Base-by-base conservation (phyloP, 805 yeast genomes). In the Peterozyma toletana region DNA sequence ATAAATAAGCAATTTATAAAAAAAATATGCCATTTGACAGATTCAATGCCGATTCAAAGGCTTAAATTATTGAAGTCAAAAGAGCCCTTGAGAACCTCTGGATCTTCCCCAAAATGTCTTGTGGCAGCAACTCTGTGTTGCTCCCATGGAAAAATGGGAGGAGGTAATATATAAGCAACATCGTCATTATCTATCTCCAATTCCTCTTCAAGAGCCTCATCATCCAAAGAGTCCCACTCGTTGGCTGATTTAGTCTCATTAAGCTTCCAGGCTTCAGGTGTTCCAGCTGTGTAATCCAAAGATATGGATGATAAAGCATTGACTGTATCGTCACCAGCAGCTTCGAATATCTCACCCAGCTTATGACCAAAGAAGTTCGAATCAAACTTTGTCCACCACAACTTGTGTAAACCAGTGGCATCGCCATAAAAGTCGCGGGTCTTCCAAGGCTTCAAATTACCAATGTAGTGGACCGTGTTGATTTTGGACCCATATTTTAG, bases 391-490 rank as follows among this genome's bases (percentile, higher is more conserved):
- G 50, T 51, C 64, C 63, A 60, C 68, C 68, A 63, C 30, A 51
- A 29, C 31, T 49, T 45, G 45, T 51, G 55, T 11, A 59, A 49
- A 35, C 55, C 54, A 16, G 50, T 45, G 1, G 44, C 39, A 17
- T 50, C 45, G 16, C 46, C 49, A 21, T 47, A 29, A 30, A 17
- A 30, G 30, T 47, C 48, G 10, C 48, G 45, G 13, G 43, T 35
- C 37, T 59, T 66, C 81, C 86, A 77, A 0, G 86, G 86, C 52
- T 81, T 81, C 11, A 54, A 51, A 3, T 73, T 63, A 0, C 91
- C 91, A 49, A 85, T 83, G 53, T 75, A 85, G 58, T 85, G 93
- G 9, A 82, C 63, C 37, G 80, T 59, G 39, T 76, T 78, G 37
- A 77, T 68, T 52, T 64, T 44, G 11, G 53, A 44, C 30, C 53